These are phyloP conservation scores for Clarireedia homoeocarpa DNA, from an alignment of 2,329 filamentous ascomycete species.

Conservation along the genomic window DNA sequence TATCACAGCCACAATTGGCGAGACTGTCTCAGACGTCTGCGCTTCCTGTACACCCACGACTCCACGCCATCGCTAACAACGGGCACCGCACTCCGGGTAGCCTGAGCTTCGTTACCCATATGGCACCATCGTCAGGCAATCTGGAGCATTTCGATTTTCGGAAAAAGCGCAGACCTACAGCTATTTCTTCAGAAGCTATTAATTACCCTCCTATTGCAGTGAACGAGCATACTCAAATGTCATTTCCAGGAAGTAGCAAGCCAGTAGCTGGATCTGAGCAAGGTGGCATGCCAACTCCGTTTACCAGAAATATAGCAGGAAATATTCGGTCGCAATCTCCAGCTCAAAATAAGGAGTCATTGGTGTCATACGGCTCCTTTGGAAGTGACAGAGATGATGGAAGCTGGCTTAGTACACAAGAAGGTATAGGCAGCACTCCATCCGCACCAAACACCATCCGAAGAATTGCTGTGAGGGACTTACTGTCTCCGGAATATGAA, in stretches of 20 bases:
- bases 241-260: background rate
- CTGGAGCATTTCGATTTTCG: slow-evolving; percentile 25
- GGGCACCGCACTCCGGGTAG: slow-evolving; percentile 7
- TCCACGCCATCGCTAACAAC: background rate
- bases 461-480: background rate
- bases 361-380: background rate
- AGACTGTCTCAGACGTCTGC: background rate
- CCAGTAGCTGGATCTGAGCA: background rate
- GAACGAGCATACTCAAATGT: background rate
- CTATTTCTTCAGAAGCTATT: background rate
- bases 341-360: background rate
- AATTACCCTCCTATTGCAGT: background rate
- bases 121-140: slow-evolving; percentile 26
- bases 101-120: slow-evolving; percentile 24
- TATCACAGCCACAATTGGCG: background rate
- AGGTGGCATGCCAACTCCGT: background rate
- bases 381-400: background rate
- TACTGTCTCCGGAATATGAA: background rate
- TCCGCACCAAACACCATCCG: background rate
- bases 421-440: background rate
- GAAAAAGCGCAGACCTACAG: slow-evolving; percentile 15
- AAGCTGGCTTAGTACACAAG: slow-evolving; percentile 8
- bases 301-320: background rate
- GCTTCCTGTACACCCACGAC: background rate
- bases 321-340: background rate